Conservation (phyloP, 1,284 basidiomycete species). For the Ganoderma multipileum region DNA sequence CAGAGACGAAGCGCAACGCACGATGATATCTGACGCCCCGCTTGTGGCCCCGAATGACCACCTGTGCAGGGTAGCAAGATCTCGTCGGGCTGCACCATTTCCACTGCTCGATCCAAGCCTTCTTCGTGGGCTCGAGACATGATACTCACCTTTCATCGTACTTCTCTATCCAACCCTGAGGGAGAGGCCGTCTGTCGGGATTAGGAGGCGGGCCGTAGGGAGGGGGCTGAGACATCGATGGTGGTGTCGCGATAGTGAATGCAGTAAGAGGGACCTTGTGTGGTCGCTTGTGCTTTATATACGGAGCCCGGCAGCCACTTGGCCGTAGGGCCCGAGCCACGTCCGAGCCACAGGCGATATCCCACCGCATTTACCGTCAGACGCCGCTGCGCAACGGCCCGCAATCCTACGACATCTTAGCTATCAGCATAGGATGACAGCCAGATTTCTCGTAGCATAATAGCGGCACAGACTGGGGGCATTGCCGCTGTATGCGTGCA, state of each 20-base stretch:
- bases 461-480: neutral
- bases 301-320: conserved; percentile 25
- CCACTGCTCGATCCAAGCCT: neutral
- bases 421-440: neutral
- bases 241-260: conserved; percentile 29
- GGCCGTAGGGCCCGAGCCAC: conserved; percentile 25
- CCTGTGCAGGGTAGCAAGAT: neutral
- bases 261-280: conserved; percentile 27
- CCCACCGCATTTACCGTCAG: conserved; percentile 10
- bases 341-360: conserved; percentile 16
- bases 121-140: too few relatives aligned
- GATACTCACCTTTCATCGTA: conserved; percentile 64
- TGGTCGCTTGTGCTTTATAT: conserved; percentile 34
- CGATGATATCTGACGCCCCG: neutral
- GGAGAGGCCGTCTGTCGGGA: conserved; percentile 67
- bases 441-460: neutral
- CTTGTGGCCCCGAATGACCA: neutral
- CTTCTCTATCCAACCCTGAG: conserved; percentile 73
- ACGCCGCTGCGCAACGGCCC: conserved; percentile 15
- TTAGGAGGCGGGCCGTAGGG: conserved; percentile 50
- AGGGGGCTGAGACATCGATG: conserved; percentile 53
- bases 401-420: neutral
- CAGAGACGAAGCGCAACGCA: neutral
- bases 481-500: neutral
- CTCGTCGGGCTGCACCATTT: neutral